These are phyloP conservation scores for Podaxis sp. DNA, from an alignment of 768 basidiomycete species.

Conservation along the genomic window DNA sequence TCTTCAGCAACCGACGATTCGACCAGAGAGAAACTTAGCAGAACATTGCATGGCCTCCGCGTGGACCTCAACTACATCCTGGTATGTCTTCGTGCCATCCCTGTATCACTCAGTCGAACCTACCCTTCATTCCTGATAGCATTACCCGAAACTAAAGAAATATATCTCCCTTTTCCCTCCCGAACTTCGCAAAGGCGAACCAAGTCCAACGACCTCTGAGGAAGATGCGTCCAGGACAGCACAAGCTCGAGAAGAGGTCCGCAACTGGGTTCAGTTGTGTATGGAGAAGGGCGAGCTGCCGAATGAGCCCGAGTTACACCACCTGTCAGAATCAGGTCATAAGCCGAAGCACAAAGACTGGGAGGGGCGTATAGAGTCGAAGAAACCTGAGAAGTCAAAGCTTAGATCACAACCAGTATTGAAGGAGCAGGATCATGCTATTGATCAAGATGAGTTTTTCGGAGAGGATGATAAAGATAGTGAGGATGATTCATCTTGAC, in stretches of 20 bases:
- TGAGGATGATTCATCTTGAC: slow-evolving; percentile 5
- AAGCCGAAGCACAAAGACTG: slow-evolving; percentile 11
- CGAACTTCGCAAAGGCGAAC: slow-evolving; percentile 45
- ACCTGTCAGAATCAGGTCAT: slow-evolving; percentile 17
- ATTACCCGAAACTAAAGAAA: slow-evolving; percentile 83
- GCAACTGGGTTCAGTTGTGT: slow-evolving; percentile 52
- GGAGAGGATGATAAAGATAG: slow-evolving; percentile 35
- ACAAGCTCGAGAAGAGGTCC: slow-evolving; percentile 56
- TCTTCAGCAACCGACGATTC: slow-evolving; percentile 32
- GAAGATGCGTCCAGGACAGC: slow-evolving; percentile 40
- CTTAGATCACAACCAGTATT: slow-evolving; percentile 9
- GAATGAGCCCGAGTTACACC: slow-evolving; percentile 55
- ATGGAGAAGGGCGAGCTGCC: slow-evolving; percentile 64
- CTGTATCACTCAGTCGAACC: not conserved
- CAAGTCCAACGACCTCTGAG: slow-evolving; percentile 23
- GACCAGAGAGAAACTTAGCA: slow-evolving; percentile 42
- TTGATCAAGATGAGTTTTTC: slow-evolving; percentile 41
- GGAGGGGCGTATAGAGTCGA: slow-evolving; percentile 10
- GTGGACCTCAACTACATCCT: slow-evolving; percentile 90
- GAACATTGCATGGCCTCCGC: slow-evolving; percentile 60
- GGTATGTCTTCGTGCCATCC: slow-evolving; percentile 37
- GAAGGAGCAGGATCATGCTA: slow-evolving; percentile 15
- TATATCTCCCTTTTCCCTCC: slow-evolving; percentile 91
- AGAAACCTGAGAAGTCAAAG: slow-evolving; percentile 2
- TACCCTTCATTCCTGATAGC: slow-evolving; percentile 37